Evolutionary conservation across 2,329 filamentous ascomycete genomes (phyloP), one percentile per base, ranked within the genome.

Genomic region (Magnaporthiopsis poae): DNA sequence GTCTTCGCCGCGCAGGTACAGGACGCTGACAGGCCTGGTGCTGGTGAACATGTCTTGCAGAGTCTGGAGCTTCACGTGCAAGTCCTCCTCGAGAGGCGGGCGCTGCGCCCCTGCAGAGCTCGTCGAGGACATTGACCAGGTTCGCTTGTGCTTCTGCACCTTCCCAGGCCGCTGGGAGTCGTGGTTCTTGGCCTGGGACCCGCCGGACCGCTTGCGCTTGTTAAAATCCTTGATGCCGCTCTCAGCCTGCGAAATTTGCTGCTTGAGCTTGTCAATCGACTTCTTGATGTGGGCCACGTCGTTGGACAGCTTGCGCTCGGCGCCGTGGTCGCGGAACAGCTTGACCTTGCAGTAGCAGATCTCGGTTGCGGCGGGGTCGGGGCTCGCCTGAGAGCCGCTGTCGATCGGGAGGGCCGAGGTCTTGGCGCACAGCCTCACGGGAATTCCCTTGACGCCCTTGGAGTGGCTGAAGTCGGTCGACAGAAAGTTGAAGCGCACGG

Each of bases 391-490:
- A 21, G 81, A 78, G 60, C 27, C 9, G 63, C 52, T 59, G n/a
- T 59, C 63, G 21, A 56, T 15, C 0, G 83, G 78, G 1, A 94
- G 68, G 13, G 88, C 77, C 69, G 90, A 89, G 0, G 95, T 98
- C 78, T 98, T 98, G 18, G 93, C 88, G 76, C 94, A 98, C 0
- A 98, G 84, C 66, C 95, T 84, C 5, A 99, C 93, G 0, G 95
- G 94, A 70, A 98, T 97, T 52, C 95, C 95, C 78, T 98, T 99
- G 63, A 99, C 95, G 62, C 95, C 95, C 75, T 99, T 99, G 12
- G 95, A 98, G 74, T 98, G 95, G 76, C 94, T 98, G 75, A 98
- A 99, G 75, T 99, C 95, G 11, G 95, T 99, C 0, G 95, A 99
- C 0, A 99, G 82, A 74, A 99, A 99, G 79, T 99, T 99, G 82